Evolutionary conservation across 2,329 filamentous ascomycete genomes (phyloP).

Genomic region (Dryadomyces quercus-mongolicae): DNA sequence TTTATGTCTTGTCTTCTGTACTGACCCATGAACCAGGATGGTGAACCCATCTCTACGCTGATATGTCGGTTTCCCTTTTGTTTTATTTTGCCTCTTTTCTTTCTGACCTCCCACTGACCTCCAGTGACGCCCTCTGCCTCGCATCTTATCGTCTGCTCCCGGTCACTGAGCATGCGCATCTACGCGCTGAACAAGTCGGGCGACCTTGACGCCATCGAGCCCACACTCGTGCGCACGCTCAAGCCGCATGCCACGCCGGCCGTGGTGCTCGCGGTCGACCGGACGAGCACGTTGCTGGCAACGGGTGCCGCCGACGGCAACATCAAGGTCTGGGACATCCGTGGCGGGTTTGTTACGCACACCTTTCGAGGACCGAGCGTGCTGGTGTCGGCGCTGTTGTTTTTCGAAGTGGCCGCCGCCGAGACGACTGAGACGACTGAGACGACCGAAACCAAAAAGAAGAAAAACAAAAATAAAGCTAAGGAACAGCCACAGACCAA

Average conservation of each 20-base stretch:
- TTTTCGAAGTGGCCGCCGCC: constrained; percentile 61
- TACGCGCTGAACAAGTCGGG: constrained; percentile 56
- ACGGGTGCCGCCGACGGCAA: constrained; percentile 88
- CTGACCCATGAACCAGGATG: constrained; percentile 44
- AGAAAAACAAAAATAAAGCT: constrained; percentile 17
- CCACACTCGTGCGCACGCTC: constrained; percentile 62
- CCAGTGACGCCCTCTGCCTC: constrained; percentile 77
- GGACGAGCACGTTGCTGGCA: constrained; percentile 77
- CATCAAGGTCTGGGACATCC: constrained; percentile 95
- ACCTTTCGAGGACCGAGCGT: constrained; percentile 90
- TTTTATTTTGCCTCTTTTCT: not conserved
- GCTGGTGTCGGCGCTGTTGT: constrained; percentile 78
- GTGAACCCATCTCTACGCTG: constrained; percentile 66
- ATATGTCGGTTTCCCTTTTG: constrained; percentile 15
- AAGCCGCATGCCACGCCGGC: constrained; percentile 89
- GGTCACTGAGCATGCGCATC: constrained; percentile 92
- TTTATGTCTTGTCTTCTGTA: not conserved
- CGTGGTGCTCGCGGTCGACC: constrained; percentile 72
- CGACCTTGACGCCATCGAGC: constrained; percentile 44
- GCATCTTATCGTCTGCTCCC: constrained; percentile 82
- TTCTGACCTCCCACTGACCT: not conserved
- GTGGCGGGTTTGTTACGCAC: constrained; percentile 81
- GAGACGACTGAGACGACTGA: constrained; percentile 23
- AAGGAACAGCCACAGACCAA: constrained; percentile 5
- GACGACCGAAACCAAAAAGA: constrained; percentile 28